phyloP scores from a whole-genome alignment of 441 rosid species.

The Erysimum cheiri region DNA sequence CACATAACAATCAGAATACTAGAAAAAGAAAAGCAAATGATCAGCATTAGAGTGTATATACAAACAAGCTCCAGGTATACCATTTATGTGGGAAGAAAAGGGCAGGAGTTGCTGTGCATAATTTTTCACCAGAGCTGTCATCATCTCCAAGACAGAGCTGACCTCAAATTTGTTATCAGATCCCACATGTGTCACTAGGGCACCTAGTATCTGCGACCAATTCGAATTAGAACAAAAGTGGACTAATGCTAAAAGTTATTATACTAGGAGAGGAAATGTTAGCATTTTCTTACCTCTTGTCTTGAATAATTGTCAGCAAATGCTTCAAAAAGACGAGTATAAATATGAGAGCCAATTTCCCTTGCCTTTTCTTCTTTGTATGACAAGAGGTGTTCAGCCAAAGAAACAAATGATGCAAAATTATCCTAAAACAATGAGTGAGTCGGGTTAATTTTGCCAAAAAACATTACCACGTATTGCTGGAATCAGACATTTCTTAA shows the following conservation, averaged over 20 bases:
- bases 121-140: conserved; percentile 67
- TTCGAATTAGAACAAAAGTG: conserved; percentile 32
- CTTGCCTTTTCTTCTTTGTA: conserved; percentile 86
- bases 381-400: conserved; percentile 73
- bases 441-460: conserved; percentile 30
- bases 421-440: conserved; percentile 57
- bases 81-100: conserved; percentile 81
- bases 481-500: conserved; percentile 29
- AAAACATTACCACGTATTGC: conserved; percentile 14
- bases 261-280: conserved; percentile 9
- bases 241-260: background rate
- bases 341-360: conserved; percentile 68
- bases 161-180: conserved; percentile 75
- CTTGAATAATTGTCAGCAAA: conserved; percentile 66
- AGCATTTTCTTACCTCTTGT: conserved; percentile 67
- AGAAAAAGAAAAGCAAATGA: conserved; percentile 22
- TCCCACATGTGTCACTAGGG: conserved; percentile 86
- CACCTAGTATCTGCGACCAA: conserved; percentile 73
- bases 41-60: conserved; percentile 4
- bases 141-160: conserved; percentile 73
- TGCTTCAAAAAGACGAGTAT: conserved; percentile 68
- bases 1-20: conserved; percentile 21
- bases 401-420: conserved; percentile 73
- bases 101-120: conserved; percentile 66
- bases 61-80: conserved; percentile 46